phyloP scores from a whole-genome alignment of 1,139 yeast genomes.

The Pichia sp. region DNA sequence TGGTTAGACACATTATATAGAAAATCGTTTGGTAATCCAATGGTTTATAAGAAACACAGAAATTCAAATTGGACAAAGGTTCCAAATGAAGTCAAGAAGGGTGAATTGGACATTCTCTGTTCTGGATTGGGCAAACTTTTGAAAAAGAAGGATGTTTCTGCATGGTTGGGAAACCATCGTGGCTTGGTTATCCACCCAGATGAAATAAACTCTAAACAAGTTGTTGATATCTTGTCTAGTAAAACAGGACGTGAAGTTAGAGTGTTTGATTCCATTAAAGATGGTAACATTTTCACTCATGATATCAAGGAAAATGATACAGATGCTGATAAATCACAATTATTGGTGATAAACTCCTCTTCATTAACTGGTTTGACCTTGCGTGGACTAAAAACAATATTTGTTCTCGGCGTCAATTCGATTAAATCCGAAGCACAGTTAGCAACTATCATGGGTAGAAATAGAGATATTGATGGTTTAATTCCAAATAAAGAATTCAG shows the following conservation, averaged over 20 bases:
- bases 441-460: constrained; percentile 27
- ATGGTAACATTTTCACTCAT: constrained; percentile 17
- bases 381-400: constrained; percentile 25
- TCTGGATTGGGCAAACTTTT: constrained; percentile 26
- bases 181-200: constrained; percentile 29
- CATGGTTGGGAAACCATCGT: constrained; percentile 10
- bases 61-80: constrained; percentile 23
- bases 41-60: constrained; percentile 23
- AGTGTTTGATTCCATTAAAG: constrained; percentile 16
- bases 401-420: constrained; percentile 32
- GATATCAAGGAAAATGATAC: background rate
- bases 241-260: constrained; percentile 13
- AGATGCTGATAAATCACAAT: constrained; percentile 17
- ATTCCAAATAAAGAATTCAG: constrained; percentile 19
- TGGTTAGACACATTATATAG: constrained; percentile 26
- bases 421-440: constrained; percentile 24
- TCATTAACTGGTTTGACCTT: constrained; percentile 29
- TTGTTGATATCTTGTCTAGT: constrained; percentile 17
- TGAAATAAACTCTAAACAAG: constrained; percentile 21
- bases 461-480: constrained; percentile 24
- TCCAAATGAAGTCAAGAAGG: constrained; percentile 19
- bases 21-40: constrained; percentile 24
- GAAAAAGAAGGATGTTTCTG: constrained; percentile 14
- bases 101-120: constrained; percentile 27
- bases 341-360: constrained; percentile 25